Conservation (phyloP, 805 yeast species). For the Yarrowia sp. region DNA sequence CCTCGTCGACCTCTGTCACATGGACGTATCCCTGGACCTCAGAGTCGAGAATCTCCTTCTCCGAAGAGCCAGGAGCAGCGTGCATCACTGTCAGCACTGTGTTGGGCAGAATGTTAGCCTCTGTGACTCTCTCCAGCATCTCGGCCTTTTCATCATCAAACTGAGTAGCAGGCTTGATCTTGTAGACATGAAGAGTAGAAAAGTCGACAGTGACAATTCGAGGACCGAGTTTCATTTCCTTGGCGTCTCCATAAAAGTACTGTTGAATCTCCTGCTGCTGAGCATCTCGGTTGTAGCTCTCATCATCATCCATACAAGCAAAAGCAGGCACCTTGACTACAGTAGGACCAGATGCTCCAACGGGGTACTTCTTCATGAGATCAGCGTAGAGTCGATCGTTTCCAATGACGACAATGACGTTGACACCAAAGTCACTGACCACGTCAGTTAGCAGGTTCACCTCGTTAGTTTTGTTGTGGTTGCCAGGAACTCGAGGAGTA, state of each 20-base stretch:
- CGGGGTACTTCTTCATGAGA: conserved; percentile 56
- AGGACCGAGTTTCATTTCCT: conserved; percentile 70
- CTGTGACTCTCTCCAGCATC: conserved; percentile 50
- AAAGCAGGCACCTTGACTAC: conserved; percentile 73
- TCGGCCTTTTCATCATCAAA: conserved; percentile 48
- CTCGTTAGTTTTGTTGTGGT: conserved; percentile 51
- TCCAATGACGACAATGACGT: conserved; percentile 72
- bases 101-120: conserved; percentile 64
- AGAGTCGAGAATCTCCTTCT: conserved; percentile 61
- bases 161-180: conserved; percentile 46
- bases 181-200: conserved; percentile 64
- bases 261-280: conserved; percentile 84
- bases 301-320: conserved; percentile 80
- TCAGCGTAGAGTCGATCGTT: conserved; percentile 73
- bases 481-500: conserved; percentile 63
- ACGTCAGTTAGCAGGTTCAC: conserved; percentile 59
- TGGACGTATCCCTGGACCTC: conserved; percentile 82
- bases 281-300: conserved; percentile 65
- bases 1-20: conserved; percentile 74
- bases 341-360: conserved; percentile 46
- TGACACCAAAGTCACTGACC: conserved; percentile 65
- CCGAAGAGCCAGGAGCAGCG: conserved; percentile 52
- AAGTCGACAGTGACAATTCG: conserved; percentile 79
- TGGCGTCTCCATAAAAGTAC: conserved; percentile 83
- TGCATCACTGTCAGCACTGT: conserved; percentile 72